Conservation (phyloP, 768 basidiomycete species). For the Termitomyces sp. region DNA sequence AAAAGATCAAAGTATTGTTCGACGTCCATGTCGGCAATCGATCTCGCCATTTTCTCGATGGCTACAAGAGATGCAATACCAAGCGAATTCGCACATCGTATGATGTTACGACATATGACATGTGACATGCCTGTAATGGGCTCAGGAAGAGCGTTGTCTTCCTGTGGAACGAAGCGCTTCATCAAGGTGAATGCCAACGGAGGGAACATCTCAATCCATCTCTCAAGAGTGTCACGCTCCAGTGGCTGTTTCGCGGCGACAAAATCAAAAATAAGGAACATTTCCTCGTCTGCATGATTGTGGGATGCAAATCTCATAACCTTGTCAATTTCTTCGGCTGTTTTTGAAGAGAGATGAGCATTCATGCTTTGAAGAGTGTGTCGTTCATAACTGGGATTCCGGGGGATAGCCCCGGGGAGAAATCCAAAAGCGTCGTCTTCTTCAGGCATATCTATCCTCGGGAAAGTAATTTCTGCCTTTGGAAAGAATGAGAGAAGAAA, state of each 20-base stretch:
- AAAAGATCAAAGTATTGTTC: slow-evolving; percentile 47
- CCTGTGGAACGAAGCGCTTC: slow-evolving; percentile 40
- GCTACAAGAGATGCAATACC: slow-evolving; percentile 54
- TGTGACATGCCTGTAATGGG: slow-evolving; percentile 24
- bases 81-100: slow-evolving; percentile 50
- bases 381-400: slow-evolving; percentile 5
- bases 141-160: slow-evolving; percentile 24
- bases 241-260: slow-evolving; percentile 28
- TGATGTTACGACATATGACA: slow-evolving; percentile 40
- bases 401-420: background rate
- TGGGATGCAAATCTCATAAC: slow-evolving; percentile 36
- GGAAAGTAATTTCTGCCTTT: slow-evolving; percentile 5
- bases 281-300: slow-evolving; percentile 51
- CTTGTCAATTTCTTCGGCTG: slow-evolving; percentile 24
- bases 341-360: slow-evolving; percentile 19
- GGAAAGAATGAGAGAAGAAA: slow-evolving; percentile 27
- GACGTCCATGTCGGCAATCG: slow-evolving; percentile 36
- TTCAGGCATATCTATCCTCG: slow-evolving; percentile 5
- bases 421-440: background rate
- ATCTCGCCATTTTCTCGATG: slow-evolving; percentile 45
- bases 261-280: slow-evolving; percentile 45
- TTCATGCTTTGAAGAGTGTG: slow-evolving; percentile 24
- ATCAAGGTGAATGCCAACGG: slow-evolving; percentile 51
- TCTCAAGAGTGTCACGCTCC: slow-evolving; percentile 20
- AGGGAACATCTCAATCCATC: slow-evolving; percentile 48